Evolutionary conservation across 139 green algal genomes (phyloP), one percentile per base, ranked within the genome.

Genomic region (Dunaliella sp.): DNA sequence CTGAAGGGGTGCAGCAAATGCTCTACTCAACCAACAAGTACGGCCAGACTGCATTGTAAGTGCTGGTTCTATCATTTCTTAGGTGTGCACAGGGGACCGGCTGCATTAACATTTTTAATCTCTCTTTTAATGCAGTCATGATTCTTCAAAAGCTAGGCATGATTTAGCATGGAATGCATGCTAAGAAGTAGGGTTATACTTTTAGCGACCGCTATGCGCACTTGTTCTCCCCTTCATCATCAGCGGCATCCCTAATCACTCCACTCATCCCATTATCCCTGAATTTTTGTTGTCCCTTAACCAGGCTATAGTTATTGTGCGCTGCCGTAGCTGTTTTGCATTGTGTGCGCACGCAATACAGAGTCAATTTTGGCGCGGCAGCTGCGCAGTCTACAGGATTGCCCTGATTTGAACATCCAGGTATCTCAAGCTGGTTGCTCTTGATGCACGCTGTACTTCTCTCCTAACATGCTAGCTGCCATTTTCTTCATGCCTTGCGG

Each of bases 21-120:
- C 73, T 96, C 25, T 30, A 79, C 1, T 88, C 90, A 12, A 80
- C 80, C 32, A 96, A 96, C 82, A 88, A 90, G 24, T 96, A 96
- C 87, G 93, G 94, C 3, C 94, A 97, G 84, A 32, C 26, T 34
- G 80, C 74, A 38, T 28, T 84, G 80, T 34, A 84, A n/a, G 35
- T 84, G 1, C 38, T 32, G 30, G 3, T 22, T 32, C 7, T 32
- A 36, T 36, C n/a, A 22, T 78, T 3, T 33, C 28, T 7, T 22
- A 78, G 7, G 73, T 12, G 73, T n/a, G n/a, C n/a, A n/a, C n/a
- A 36, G 73, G 28, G 26, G 12, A 33, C 12, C 73, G n/a, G 73
- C 16, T 32, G 12, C 22, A 36, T 32, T 78, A 33, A 33, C 16
- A 28, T 78, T 28, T 3, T 12, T 78, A 16, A 28, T 78, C 3